Base-by-base conservation (phyloP, 495 filamentous ascomycete genomes). In the Staphylotrichum longicolle region DNA sequence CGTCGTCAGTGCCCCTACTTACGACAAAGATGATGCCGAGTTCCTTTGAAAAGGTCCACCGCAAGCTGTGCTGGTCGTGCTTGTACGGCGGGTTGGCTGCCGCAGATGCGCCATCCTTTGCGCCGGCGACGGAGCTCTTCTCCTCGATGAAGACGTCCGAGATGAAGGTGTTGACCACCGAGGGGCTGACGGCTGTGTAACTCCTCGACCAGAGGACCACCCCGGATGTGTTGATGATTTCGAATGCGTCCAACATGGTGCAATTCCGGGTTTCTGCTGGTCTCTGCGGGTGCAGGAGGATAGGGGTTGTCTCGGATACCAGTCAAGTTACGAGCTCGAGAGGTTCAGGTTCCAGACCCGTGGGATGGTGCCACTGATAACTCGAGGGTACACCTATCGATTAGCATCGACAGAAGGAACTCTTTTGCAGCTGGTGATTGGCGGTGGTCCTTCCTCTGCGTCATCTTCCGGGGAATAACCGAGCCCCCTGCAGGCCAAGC, bases 101-200 rank as follows among this genome's bases (percentile, higher is more conserved):
- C 4, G 84, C 82, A 44, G 84, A 80, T 20, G 75, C 72, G 70
- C 85, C 80, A 52, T 83, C 82, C 62, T 82, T 83, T 60, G 81
- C 78, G 64, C 78, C 82, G 44, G 77, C 78, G 52, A 83, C 82
- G 42, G 88, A 80, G 57, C 81, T 80, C 41, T 88, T 87, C 70
- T 97, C 94, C 76, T 98, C 95, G 70, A 98, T 96, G 77, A 98
- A 93, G 70, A 97, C 88, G 73, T 98, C 92, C 72, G 85, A 85
- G 78, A 98, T 95, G 73, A 98, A 88, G 77, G 87, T 88, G 78
- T 98, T 96, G 77, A 98, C 85, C 51, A 98, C 79, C 66, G 88
- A 87, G 27, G 89, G 79, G 69, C 85, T 89, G 66, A 96, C 85
- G 1, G 89, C 81, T 40, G 85, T 85, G 73, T 94, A 96, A 5